A percentile compares a stretch with the other conserved stretches of the same genome.
Conservation (phyloP, 179 eudicot species). For the Beta lomatogona region DNA sequence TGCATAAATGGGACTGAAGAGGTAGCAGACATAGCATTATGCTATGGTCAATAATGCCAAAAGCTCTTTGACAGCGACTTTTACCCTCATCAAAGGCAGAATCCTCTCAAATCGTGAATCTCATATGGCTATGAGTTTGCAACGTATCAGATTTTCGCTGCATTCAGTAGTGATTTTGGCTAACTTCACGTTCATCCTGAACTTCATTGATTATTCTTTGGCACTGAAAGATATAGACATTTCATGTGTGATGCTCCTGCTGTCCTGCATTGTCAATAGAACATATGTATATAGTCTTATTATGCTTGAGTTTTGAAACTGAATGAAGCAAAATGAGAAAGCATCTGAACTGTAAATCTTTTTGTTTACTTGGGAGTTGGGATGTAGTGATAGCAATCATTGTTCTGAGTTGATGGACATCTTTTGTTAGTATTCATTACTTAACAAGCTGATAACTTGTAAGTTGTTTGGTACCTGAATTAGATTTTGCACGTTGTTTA, state of each 20-base stretch:
- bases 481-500: background rate
- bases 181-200: background rate
- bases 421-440: background rate
- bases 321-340: background rate
- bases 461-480: background rate
- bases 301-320: background rate
- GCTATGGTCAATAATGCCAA: background rate
- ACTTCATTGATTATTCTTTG: background rate
- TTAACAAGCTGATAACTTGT: background rate
- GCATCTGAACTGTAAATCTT: background rate
- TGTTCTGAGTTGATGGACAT: background rate
- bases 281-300: background rate
- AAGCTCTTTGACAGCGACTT: background rate
- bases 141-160: background rate
- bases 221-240: background rate
- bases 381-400: background rate
- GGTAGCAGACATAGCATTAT: background rate
- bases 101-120: background rate
- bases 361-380: background rate
- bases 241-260: background rate
- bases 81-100: background rate
- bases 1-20: background rate
- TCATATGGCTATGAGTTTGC: background rate
- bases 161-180: background rate
- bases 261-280: background rate